Conservation (phyloP, 2,329 filamentous ascomycete genomes). For the Epichloe sibirici region DNA sequence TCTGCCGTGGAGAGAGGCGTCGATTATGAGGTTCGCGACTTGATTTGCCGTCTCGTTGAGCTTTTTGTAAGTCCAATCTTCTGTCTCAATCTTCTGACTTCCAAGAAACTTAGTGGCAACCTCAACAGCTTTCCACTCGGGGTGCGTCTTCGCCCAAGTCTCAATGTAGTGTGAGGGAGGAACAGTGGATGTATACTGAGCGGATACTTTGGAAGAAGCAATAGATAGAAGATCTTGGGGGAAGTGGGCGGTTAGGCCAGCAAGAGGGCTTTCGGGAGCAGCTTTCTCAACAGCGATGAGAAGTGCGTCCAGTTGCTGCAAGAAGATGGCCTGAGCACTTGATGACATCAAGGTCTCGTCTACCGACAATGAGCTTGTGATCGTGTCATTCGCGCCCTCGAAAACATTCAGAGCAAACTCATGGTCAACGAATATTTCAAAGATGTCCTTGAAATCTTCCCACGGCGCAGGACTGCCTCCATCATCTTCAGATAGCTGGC, state of each 20-base stretch:
- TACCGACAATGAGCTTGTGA: background rate
- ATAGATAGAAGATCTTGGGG: background rate
- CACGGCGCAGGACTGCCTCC: background rate
- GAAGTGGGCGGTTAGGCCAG: background rate
- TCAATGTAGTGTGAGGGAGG: background rate
- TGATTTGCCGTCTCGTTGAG: background rate
- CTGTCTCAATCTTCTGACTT: conserved; percentile 17
- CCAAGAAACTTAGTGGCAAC: conserved; percentile 17
- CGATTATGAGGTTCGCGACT: background rate
- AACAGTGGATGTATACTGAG: background rate
- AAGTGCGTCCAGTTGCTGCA: background rate
- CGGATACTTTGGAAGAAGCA: background rate
- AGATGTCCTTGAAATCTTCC: conserved; percentile 1
- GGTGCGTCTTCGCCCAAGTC: conserved; percentile 17
- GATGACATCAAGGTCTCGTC: background rate
- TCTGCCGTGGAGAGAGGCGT: background rate
- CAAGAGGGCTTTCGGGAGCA: background rate
- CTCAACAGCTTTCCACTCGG: conserved; percentile 44
- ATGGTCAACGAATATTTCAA: conserved; percentile 25
- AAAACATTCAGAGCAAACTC: conserved; percentile 27
- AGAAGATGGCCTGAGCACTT: background rate
- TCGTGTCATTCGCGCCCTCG: conserved; percentile 6
- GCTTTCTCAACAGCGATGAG: background rate
- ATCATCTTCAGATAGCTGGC: conserved; percentile 6
- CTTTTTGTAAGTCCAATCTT: background rate